Percentiles rank a stretch among this genome's conserved stretches.
These are phyloP conservation scores for Saccharomyces paradoxus DNA, from an alignment of 805 yeast genomes.

Conservation along the genomic window DNA sequence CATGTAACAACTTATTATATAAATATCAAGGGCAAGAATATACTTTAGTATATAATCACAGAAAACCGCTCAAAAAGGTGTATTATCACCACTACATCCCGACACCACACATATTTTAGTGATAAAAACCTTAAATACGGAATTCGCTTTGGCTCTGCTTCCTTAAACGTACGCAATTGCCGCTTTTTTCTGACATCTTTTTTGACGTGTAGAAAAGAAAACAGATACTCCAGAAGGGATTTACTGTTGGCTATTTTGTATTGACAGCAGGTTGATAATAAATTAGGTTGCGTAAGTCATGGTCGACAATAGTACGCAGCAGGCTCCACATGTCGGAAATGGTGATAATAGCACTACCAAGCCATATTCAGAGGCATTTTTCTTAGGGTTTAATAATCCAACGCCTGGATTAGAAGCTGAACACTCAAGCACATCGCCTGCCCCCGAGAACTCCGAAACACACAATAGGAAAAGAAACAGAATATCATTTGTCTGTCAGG, in stretches of 20 bases:
- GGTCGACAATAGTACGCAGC: not conserved
- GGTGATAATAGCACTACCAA: not conserved
- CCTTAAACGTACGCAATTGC: not conserved
- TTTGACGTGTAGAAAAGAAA: not conserved
- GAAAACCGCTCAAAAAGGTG: not conserved
- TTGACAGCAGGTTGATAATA: not conserved
- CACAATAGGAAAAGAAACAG: conserved; percentile 22
- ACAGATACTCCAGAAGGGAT: not conserved
- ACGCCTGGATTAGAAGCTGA: not conserved
- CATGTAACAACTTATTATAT: not conserved
- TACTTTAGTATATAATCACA: not conserved
- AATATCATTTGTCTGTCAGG: conserved; percentile 29
- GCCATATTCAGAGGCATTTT: not conserved
- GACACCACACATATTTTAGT: not conserved
- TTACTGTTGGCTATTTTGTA: not conserved
- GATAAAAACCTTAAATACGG: not conserved
- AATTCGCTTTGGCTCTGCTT: not conserved
- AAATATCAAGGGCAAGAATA: not conserved
- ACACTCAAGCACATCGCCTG: not conserved
- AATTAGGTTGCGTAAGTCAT: not conserved
- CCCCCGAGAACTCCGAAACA: conserved; percentile 2
- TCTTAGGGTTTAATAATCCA: not conserved
- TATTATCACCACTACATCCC: not conserved
- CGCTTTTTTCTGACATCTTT: not conserved
- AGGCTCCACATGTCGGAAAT: not conserved